These are phyloP conservation scores for Paraconiothyrium brasiliense DNA, from an alignment of 2,329 filamentous ascomycete genomes.

Conservation along the genomic window DNA sequence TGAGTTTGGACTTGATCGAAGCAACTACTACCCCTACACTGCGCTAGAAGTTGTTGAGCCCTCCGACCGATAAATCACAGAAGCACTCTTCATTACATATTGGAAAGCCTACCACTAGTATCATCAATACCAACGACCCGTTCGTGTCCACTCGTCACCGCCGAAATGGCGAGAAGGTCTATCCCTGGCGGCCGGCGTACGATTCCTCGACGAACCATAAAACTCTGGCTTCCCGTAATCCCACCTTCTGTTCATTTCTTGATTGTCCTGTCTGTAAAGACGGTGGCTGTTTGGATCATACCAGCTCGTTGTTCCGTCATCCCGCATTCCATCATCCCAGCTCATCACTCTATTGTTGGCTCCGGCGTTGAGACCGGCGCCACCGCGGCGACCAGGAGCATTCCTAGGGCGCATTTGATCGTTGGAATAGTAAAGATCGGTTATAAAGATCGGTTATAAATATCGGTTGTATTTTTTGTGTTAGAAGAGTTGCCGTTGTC, in stretches of 20 bases:
- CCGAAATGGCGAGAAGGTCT: background rate
- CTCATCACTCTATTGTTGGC: background rate
- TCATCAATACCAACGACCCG: background rate
- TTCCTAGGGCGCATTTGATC: too few species aligned
- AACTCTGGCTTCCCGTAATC: background rate
- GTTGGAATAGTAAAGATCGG: too few species aligned
- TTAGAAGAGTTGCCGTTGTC: background rate
- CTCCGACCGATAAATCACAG: too few species aligned
- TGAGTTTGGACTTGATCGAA: background rate
- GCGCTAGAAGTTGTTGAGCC: too few species aligned
- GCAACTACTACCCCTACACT: background rate
- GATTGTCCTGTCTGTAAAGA: background rate
- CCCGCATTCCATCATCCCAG: background rate
- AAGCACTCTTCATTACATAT: too few species aligned
- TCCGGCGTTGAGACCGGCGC: background rate
- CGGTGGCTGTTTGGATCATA: background rate
- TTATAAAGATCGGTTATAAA: too few species aligned
- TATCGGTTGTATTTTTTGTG: background rate
- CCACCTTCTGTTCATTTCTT: background rate
- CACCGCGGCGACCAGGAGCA: background rate
- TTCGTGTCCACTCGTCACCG: background rate
- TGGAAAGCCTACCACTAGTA: background rate
- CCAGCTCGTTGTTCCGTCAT: background rate
- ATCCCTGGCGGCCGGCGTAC: background rate
- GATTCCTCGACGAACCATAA: background rate